Percentiles rank a stretch among this genome's conserved stretches.
Evolutionary conservation across 2,329 filamentous ascomycete genomes (phyloP).

Genomic region (Juglanconis juglandina): DNA sequence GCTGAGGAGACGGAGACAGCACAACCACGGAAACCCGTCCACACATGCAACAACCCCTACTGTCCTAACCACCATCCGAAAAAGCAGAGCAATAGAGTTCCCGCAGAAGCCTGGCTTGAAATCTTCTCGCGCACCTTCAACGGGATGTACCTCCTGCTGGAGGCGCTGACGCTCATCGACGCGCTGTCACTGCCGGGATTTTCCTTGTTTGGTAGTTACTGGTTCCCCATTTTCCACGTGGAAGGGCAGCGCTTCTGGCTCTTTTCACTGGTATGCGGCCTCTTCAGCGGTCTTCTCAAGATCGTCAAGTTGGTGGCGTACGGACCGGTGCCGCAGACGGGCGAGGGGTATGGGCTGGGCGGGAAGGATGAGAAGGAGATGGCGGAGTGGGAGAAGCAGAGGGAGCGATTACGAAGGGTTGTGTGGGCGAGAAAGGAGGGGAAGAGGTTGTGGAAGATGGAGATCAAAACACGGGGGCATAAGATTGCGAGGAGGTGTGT

Average conservation of each 20-base stretch:
- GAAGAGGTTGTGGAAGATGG: conserved; percentile 28
- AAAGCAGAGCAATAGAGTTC: conserved; percentile 4
- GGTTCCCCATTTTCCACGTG: conserved; percentile 44
- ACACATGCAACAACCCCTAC: conserved; percentile 17
- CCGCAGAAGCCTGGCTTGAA: conserved; percentile 46
- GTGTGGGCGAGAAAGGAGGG: conserved; percentile 32
- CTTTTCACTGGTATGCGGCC: conserved; percentile 53
- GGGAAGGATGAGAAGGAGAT: conserved; percentile 22
- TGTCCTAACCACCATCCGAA: conserved; percentile 15
- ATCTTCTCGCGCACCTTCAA: conserved; percentile 56
- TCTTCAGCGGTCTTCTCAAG: conserved; percentile 40
- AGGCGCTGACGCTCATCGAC: conserved; percentile 61
- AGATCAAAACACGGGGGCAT: conserved; percentile 28
- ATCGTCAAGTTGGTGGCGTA: conserved; percentile 36
- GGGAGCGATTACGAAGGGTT: conserved; percentile 33
- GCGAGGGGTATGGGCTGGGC: conserved; percentile 27
- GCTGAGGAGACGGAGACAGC: not conserved
- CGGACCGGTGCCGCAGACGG: conserved; percentile 32
- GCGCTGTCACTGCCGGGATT: conserved; percentile 40
- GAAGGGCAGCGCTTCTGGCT: conserved; percentile 72
- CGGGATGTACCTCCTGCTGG: conserved; percentile 65
- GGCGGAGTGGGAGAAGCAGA: conserved; percentile 28
- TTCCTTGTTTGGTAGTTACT: conserved; percentile 49
- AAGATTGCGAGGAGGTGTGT: conserved; percentile 46
- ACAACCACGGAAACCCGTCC: not conserved